Evolutionary conservation across 192 early-diverging fungal genomes (phyloP), one percentile per base, ranked within the genome.

Genomic region (Blastocladiella britannica): DNA sequence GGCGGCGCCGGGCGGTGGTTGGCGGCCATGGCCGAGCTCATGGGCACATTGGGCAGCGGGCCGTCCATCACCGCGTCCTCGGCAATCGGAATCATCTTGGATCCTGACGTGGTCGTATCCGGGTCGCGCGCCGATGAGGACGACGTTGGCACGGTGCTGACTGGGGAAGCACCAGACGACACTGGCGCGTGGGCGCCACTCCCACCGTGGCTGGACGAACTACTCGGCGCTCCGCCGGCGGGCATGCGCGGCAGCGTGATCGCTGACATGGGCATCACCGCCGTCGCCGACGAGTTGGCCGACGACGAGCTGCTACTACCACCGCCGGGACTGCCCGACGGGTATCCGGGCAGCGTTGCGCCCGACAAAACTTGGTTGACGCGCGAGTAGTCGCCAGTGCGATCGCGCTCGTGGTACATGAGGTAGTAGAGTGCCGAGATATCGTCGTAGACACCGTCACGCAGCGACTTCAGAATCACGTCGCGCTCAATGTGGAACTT

Each of bases 381-480:
- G 25, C 55, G 26, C 43, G 37, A 61, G 55, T 27, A 22, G n/a
- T 28, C n/a, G 61, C 22, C 55, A 7, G 47, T 27, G 54, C 20
- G 23, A 58, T 56, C 18, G 60, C 37, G 9, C 59, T 78, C 76
- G 66, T 77, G 72, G 56, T 80, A 80, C 25, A 77, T 58, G n/a
- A 80, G 66, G 63, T 73, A 80, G 65, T 80, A 80, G 52, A 80
- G 70, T 24, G 73, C 71, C 0, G 75, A 62, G 18, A 70, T 63
- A 37, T 80, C 78, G 60, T 80, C 72, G 59, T 77, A 80, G 28
- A 76, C 66, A 53, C 74, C 74, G 12, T 80, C 75, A 5, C 72
- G 56, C 6, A 80, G 59, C 54, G 61, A 65, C 29, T 73, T 61
- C 29, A 74, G 26, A 31, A 80, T 69, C 25, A 66, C 56, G 26